A percentile compares a stretch with the other conserved stretches of the same genome.
These are phyloP conservation scores for Phytophthora hibernalis DNA, from an alignment of 352 stramenopile species.

Conservation along the genomic window DNA sequence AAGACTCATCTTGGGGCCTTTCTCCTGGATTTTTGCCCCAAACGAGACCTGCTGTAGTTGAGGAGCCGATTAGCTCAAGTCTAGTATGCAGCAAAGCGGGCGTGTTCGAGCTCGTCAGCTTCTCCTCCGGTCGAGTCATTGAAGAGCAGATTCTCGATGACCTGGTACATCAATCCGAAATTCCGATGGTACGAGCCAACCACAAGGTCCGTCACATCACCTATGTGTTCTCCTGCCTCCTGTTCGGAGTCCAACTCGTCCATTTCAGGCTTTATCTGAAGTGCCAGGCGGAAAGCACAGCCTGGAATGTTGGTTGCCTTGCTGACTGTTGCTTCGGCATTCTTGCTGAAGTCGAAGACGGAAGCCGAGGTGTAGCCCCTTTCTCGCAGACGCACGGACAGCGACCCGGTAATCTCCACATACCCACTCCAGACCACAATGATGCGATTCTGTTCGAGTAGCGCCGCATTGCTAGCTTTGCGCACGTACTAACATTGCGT, in stretches of 20 bases:
- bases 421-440: conserved; percentile 44
- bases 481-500: conserved; percentile 18
- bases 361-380: conserved; percentile 37
- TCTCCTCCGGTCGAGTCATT: conserved; percentile 28
- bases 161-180: conserved; percentile 50
- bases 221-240: conserved; percentile 32
- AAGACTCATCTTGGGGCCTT: no score
- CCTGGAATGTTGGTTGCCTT: conserved; percentile 12
- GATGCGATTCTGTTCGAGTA: conserved; percentile 31
- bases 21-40: no score
- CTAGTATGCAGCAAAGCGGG: conserved; percentile 25
- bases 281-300: conserved; percentile 27
- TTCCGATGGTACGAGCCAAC: conserved; percentile 55
- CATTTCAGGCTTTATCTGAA: conserved; percentile 38
- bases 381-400: conserved; percentile 46
- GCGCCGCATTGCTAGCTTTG: conserved; percentile 31
- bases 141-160: conserved; percentile 47
- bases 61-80: background rate
- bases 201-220: conserved; percentile 56
- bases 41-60: background rate
- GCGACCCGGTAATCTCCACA: conserved; percentile 38
- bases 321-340: conserved; percentile 1
- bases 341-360: conserved; percentile 18
- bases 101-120: conserved; percentile 21
- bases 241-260: conserved; percentile 23